phyloP scores from a whole-genome alignment of 495 filamentous ascomycete genomes.

The Hypomontagnella submonticulosa region DNA sequence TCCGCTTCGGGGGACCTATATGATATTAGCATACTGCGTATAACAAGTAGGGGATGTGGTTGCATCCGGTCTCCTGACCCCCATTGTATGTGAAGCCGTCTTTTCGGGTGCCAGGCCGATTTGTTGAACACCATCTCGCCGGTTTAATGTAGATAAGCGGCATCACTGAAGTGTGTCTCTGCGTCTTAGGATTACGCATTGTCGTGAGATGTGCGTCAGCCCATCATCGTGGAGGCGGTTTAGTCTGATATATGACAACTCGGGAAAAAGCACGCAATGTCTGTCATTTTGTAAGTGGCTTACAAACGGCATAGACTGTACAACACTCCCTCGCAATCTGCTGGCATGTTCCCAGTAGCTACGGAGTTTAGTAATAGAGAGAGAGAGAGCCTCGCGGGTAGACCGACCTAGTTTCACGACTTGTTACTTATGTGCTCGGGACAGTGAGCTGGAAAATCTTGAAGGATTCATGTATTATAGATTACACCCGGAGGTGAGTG shows the following conservation, averaged over 20 bases:
- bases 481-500: no score
- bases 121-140: constrained; percentile 1
- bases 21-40: no score
- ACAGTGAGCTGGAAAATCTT: background rate
- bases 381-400: no score
- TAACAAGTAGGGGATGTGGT: no score
- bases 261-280: constrained; percentile 5
- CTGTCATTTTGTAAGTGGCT: constrained; percentile 7
- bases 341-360: no score
- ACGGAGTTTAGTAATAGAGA: no score
- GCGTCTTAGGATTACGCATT: background rate
- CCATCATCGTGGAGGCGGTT: constrained; percentile 7
- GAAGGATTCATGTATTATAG: no score
- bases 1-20: no score
- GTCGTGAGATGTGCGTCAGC: constrained; percentile 6
- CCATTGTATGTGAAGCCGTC: no score
- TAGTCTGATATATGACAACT: constrained; percentile 14
- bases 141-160: background rate
- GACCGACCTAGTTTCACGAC: constrained; percentile 5
- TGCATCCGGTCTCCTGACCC: no score
- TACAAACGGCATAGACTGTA: background rate
- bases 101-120: no score
- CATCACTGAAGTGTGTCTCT: background rate
- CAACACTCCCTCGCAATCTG: background rate
- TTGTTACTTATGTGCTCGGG: background rate